These are phyloP conservation scores for Aspergillus bertholletiae DNA, from an alignment of 495 filamentous ascomycete species.

Conservation along the genomic window DNA sequence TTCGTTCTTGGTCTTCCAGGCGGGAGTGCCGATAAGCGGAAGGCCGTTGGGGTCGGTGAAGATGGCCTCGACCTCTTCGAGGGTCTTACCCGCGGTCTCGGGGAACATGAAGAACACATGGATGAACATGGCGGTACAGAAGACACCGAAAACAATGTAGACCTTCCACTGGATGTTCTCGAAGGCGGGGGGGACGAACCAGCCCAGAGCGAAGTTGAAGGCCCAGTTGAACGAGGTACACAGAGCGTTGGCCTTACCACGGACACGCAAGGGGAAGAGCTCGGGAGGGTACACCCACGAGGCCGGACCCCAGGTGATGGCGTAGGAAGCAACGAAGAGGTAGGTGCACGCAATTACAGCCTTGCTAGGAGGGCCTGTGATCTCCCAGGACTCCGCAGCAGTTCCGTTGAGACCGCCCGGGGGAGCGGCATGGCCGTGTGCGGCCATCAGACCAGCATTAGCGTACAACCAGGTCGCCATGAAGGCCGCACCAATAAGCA, in stretches of 20 bases:
- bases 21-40: constrained; percentile 57
- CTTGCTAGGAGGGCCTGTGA: constrained; percentile 30
- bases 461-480: constrained; percentile 68
- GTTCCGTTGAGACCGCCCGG: constrained; percentile 37
- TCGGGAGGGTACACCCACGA: constrained; percentile 68
- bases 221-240: constrained; percentile 71
- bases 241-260: constrained; percentile 69
- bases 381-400: constrained; percentile 36
- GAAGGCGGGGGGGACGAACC: constrained; percentile 75
- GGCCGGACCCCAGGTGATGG: constrained; percentile 59
- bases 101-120: constrained; percentile 83
- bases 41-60: constrained; percentile 62
- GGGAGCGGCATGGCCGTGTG: constrained; percentile 49
- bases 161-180: constrained; percentile 69
- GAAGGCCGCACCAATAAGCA: constrained; percentile 60
- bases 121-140: constrained; percentile 66
- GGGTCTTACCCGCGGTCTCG: constrained; percentile 76
- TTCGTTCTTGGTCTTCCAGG: constrained; percentile 62
- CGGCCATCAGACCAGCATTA: constrained; percentile 66
- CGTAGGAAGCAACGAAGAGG: constrained; percentile 61
- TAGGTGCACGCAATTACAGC: constrained; percentile 63
- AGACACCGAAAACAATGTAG: constrained; percentile 74
- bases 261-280: constrained; percentile 61
- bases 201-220: constrained; percentile 77
- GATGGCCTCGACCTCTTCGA: constrained; percentile 71